These are phyloP conservation scores for Candida glucosophila DNA, from an alignment of 1,139 yeast genomes.

Conservation along the genomic window DNA sequence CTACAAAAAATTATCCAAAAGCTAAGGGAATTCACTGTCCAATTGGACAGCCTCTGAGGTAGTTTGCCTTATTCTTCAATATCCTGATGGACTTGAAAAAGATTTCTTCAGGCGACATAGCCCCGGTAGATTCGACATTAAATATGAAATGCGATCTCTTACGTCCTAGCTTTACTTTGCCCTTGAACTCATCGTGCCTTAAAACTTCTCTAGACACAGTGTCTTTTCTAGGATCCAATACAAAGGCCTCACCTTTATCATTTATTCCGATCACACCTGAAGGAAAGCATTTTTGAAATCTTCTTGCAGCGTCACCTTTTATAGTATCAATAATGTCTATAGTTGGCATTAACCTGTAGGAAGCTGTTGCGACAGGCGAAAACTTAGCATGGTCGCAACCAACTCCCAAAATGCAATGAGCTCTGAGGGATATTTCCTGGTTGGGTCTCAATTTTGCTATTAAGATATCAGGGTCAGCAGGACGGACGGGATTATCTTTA, in stretches of 20 bases:
- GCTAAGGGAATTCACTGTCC: too few relatives aligned
- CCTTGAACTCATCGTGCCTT: conserved; percentile 85
- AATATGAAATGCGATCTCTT: conserved; percentile 87
- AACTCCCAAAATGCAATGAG: conserved; percentile 84
- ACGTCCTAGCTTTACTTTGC: conserved; percentile 85
- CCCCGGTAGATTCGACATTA: conserved; percentile 91
- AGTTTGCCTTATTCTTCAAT: conserved; percentile 77
- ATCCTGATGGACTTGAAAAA: conserved; percentile 84
- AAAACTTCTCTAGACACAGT: conserved; percentile 95
- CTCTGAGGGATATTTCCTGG: conserved; percentile 85
- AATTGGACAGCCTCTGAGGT: conserved; percentile 71
- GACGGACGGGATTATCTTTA: conserved; percentile 61
- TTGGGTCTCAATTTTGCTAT: conserved; percentile 94
- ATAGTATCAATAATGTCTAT: conserved; percentile 74
- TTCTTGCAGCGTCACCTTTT: conserved; percentile 65
- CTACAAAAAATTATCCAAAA: too few relatives aligned
- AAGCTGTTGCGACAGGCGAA: conserved; percentile 95
- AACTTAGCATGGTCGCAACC: conserved; percentile 97
- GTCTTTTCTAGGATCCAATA: conserved; percentile 84
- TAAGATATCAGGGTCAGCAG: conserved; percentile 81
- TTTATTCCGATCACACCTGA: conserved; percentile 82
- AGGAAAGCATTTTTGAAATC: conserved; percentile 86
- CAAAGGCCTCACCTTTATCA: conserved; percentile 62
- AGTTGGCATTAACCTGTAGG: conserved; percentile 91
- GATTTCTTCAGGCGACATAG: conserved; percentile 94